Conservation (phyloP, 805 yeast species). For the Candida hispaniensis region DNA sequence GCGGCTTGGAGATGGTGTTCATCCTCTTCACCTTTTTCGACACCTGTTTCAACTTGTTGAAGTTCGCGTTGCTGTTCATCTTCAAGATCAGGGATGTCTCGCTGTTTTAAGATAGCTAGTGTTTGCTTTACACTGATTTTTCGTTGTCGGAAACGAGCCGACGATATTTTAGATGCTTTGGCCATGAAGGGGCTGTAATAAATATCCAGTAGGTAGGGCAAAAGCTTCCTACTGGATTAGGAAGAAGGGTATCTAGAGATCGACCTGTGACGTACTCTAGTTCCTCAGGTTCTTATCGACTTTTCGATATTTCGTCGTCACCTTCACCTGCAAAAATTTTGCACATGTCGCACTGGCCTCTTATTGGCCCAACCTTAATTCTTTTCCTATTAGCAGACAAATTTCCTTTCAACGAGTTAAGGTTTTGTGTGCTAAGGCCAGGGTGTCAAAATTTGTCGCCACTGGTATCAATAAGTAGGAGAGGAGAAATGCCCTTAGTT, state of each 20-base stretch:
- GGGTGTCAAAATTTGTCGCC: too few relatives aligned
- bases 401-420: too few relatives aligned
- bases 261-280: too few relatives aligned
- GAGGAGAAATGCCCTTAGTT: too few relatives aligned
- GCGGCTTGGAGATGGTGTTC: conserved; percentile 93
- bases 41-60: conserved; percentile 92
- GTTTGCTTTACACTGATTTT: conserved; percentile 89
- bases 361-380: conserved; percentile 15
- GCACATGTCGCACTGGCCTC: conserved; percentile 15
- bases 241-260: too few relatives aligned
- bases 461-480: too few relatives aligned
- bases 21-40: conserved; percentile 93
- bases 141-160: conserved; percentile 81
- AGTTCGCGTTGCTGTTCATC: conserved; percentile 73
- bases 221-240: too few relatives aligned
- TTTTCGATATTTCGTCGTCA: conserved; percentile 15
- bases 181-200: conserved; percentile 13
- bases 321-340: conserved; percentile 14
- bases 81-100: conserved; percentile 72
- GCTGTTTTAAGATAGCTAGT: conserved; percentile 62
- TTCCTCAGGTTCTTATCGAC: conserved; percentile 15
- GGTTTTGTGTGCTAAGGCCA: too few relatives aligned
- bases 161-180: conserved; percentile 32
- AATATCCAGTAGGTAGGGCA: too few relatives aligned
- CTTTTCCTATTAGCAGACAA: too few relatives aligned